These are phyloP conservation scores for Metschnikowia anglica DNA, from an alignment of 805 yeast genomes.

Conservation along the genomic window DNA sequence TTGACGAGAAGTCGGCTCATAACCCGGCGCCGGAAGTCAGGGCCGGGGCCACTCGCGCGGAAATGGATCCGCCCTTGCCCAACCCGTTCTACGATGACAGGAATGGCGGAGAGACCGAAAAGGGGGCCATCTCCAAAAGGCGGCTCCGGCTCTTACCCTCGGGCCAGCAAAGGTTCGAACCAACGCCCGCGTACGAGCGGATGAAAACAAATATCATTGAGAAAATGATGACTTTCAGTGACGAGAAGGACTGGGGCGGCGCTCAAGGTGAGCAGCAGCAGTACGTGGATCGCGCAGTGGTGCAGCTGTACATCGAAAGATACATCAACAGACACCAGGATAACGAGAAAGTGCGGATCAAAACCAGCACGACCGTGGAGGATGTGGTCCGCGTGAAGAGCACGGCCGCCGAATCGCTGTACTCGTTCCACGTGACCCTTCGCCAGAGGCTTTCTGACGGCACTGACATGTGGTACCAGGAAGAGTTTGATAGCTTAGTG, in stretches of 20 bases:
- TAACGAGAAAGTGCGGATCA: constrained; percentile 25
- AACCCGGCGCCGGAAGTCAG: constrained; percentile 13
- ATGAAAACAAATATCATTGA: constrained; percentile 44
- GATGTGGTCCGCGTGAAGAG: constrained; percentile 28
- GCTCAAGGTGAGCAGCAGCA: constrained; percentile 18
- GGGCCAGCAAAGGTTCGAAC: constrained; percentile 29
- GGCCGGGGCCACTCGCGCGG: constrained; percentile 23
- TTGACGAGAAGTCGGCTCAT: constrained; percentile 24
- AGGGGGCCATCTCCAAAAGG: not conserved
- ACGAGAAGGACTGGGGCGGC: constrained; percentile 36
- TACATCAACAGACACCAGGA: constrained; percentile 26
- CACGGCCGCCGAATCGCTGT: constrained; percentile 8
- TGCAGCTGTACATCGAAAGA: constrained; percentile 29
- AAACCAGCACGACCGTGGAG: constrained; percentile 39
- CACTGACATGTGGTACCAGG: constrained; percentile 38
- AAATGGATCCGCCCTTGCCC: constrained; percentile 27
- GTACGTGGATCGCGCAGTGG: constrained; percentile 29
- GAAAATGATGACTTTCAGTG: constrained; percentile 46
- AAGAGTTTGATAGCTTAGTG: constrained; percentile 37
- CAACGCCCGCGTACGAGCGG: constrained; percentile 27
- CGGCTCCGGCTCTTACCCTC: not conserved
- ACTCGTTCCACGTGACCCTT: constrained; percentile 30
- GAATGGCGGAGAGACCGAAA: not conserved
- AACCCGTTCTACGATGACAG: constrained; percentile 22
- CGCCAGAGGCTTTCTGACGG: constrained; percentile 25